phyloP scores from a whole-genome alignment of 2,329 filamentous ascomycete species.

The Cladobotryum protrusum region DNA sequence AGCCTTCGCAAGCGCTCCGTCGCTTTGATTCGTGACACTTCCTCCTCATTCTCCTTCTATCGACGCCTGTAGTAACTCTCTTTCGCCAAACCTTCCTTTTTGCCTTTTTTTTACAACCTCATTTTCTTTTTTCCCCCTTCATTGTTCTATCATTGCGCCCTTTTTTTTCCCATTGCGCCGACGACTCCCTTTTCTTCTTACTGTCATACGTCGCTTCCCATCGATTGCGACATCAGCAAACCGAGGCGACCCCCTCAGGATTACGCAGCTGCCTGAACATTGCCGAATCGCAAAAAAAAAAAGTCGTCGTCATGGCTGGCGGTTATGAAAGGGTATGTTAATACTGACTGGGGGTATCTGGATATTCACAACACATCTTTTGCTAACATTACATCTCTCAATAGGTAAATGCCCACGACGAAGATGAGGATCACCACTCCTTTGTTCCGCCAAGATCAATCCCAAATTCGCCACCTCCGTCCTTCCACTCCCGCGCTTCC shows the following conservation, averaged over 20 bases:
- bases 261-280: constrained; percentile 2
- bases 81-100: not conserved
- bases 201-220: constrained; percentile 2
- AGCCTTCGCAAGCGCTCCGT: too few relatives aligned
- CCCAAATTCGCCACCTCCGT: constrained; percentile 65
- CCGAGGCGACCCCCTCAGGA: not conserved
- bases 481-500: constrained; percentile 80
- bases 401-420: constrained; percentile 54
- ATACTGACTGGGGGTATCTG: not conserved
- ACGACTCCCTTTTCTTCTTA: not conserved
- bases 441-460: constrained; percentile 33
- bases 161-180: not conserved
- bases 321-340: constrained; percentile 52
- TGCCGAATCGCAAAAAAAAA: constrained; percentile 1
- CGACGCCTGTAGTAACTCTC: not conserved
- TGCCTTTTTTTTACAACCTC: constrained; percentile 4
- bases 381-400: constrained; percentile 14
- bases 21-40: not conserved
- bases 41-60: constrained; percentile 1
- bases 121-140: not conserved
- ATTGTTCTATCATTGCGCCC: not conserved
- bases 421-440: constrained; percentile 35
- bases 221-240: constrained; percentile 7
- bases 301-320: constrained; percentile 40
- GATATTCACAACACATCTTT: not conserved